phyloP scores from a whole-genome alignment of 169 alveolate genomes.

The Perkinsus chesapeaki region DNA sequence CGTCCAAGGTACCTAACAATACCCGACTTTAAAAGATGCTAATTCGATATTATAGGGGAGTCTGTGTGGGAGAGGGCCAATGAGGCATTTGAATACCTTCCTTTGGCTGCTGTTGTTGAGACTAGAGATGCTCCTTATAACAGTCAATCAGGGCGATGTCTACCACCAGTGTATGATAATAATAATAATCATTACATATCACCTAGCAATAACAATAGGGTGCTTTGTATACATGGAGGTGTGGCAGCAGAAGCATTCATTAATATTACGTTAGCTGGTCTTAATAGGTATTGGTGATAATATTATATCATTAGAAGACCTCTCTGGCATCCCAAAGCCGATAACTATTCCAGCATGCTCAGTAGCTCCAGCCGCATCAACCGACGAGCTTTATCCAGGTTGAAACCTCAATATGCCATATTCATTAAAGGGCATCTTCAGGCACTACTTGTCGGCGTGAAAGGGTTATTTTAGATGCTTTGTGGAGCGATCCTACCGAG shows the following conservation, averaged over 20 bases:
- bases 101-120: slow-evolving; percentile 42
- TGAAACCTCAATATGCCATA: background rate
- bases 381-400: slow-evolving; percentile 24
- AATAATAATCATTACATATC: background rate
- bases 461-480: slow-evolving; percentile 42
- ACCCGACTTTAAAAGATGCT: background rate
- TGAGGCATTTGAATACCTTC: slow-evolving; percentile 51
- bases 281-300: slow-evolving; percentile 42
- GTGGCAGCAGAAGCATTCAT: background rate
- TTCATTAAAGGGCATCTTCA: background rate
- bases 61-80: slow-evolving; percentile 43
- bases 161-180: background rate
- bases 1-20: background rate
- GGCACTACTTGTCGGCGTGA: slow-evolving; percentile 10
- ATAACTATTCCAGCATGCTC: slow-evolving; percentile 34
- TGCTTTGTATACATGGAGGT: slow-evolving; percentile 43
- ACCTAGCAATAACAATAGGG: background rate
- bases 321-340: slow-evolving; percentile 43
- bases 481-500: slow-evolving; percentile 52
- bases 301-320: slow-evolving; percentile 37
- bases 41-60: background rate
- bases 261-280: background rate
- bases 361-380: background rate
- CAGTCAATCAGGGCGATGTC: background rate
- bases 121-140: background rate